phyloP scores from a whole-genome alignment of 768 basidiomycete genomes.

The Agaricus sinodeliciosus region DNA sequence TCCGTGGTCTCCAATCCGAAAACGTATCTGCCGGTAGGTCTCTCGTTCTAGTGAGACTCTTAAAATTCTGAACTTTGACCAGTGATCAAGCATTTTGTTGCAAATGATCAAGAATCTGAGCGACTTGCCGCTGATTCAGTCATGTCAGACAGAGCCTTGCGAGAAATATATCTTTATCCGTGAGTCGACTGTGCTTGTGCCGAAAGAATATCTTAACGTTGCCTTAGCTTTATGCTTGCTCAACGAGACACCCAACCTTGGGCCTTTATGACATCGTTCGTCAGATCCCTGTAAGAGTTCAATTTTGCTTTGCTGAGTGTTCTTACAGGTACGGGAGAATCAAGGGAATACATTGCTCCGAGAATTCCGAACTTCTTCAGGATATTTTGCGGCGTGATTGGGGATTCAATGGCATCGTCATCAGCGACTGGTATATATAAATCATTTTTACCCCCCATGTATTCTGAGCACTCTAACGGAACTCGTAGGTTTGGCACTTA shows the following conservation, averaged over 20 bases:
- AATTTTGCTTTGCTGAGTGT: background rate
- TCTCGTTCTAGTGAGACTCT: background rate
- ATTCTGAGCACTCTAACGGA: background rate
- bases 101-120: slow-evolving; percentile 71
- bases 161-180: slow-evolving; percentile 71
- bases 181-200: slow-evolving; percentile 22
- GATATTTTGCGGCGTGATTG: slow-evolving; percentile 69
- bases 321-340: slow-evolving; percentile 59
- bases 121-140: slow-evolving; percentile 58
- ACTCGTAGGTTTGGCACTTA: slow-evolving; percentile 61
- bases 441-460: background rate
- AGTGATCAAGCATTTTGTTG: slow-evolving; percentile 72
- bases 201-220: background rate
- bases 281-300: slow-evolving; percentile 5
- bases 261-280: slow-evolving; percentile 63
- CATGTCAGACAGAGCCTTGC: slow-evolving; percentile 56
- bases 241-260: slow-evolving; percentile 55
- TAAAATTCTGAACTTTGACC: background rate
- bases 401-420: slow-evolving; percentile 62
- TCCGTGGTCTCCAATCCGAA: slow-evolving; percentile 60
- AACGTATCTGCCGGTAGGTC: slow-evolving; percentile 53
- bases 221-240: slow-evolving; percentile 58
- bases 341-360: slow-evolving; percentile 64
- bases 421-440: slow-evolving; percentile 66
- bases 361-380: slow-evolving; percentile 54